phyloP scores from a whole-genome alignment of 2,329 filamentous ascomycete genomes.

The Ploettnerulaceae sp. region DNA sequence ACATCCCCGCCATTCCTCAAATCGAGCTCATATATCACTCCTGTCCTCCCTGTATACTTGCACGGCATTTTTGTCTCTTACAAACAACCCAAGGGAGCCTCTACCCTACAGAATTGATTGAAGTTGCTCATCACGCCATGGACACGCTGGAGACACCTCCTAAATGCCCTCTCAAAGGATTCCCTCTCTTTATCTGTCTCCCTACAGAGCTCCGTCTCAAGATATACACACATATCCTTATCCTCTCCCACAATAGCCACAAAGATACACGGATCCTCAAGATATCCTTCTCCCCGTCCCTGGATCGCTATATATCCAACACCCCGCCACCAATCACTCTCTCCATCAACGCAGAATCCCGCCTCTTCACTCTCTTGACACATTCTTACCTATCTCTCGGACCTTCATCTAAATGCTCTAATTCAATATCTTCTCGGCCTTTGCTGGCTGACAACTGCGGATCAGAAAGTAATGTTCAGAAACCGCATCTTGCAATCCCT shows the following conservation, averaged over 20 bases:
- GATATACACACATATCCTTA: conserved; percentile 21
- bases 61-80: background rate
- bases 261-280: conserved; percentile 22
- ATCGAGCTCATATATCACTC: background rate
- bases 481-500: conserved; percentile 12
- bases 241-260: conserved; percentile 2
- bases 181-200: conserved; percentile 22
- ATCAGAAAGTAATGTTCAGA: background rate
- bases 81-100: too few species aligned
- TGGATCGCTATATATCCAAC: conserved; percentile 20
- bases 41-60: background rate
- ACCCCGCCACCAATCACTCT: conserved; percentile 22
- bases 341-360: conserved; percentile 22
- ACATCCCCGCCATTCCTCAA: background rate
- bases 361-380: conserved; percentile 11
- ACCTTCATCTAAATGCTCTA: background rate
- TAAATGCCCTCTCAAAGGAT: background rate
- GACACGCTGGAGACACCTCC: background rate
- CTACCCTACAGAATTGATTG: too few species aligned
- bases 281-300: conserved; percentile 21
- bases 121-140: too few species aligned
- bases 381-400: conserved; percentile 16
- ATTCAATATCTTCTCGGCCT: background rate
- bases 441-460: background rate
- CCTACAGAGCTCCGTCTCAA: conserved; percentile 28